These are phyloP conservation scores for Xylaria flabelliformis DNA, from an alignment of 495 filamentous ascomycete genomes.

Conservation along the genomic window DNA sequence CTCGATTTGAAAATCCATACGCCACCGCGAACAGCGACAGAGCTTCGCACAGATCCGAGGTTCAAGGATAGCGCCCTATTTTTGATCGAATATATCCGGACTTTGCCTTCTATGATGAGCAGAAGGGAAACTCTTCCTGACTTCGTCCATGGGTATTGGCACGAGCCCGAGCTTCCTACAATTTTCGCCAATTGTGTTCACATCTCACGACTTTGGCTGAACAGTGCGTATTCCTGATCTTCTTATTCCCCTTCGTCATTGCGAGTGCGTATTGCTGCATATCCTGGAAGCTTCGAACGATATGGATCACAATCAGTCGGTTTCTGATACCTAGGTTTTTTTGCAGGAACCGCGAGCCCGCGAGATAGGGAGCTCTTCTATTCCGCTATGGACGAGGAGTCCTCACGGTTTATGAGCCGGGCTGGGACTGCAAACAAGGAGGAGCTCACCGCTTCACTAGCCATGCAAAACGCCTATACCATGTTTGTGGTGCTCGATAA, in stretches of 20 bases:
- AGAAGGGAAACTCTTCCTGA: conserved; percentile 32
- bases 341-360: background rate
- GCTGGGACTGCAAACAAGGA: conserved; percentile 6
- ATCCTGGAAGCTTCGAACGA: too few species aligned
- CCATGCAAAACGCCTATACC: conserved; percentile 30
- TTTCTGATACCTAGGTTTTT: background rate
- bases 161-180: conserved; percentile 28
- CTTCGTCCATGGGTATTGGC: conserved; percentile 35
- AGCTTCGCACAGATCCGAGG: conserved; percentile 31
- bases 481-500: conserved; percentile 29
- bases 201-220: conserved; percentile 25
- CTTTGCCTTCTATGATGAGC: conserved; percentile 31
- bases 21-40: conserved; percentile 24
- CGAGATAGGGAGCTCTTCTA: conserved; percentile 18
- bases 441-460: conserved; percentile 26
- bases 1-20: conserved; percentile 2
- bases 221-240: background rate
- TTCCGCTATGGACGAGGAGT: conserved; percentile 29
- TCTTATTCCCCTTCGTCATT: background rate
- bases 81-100: conserved; percentile 32
- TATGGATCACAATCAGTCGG: background rate
- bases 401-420: conserved; percentile 22
- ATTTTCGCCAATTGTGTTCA: conserved; percentile 28
- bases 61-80: conserved; percentile 31
- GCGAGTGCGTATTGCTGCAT: background rate